phyloP scores from a whole-genome alignment of 108 stramenopile species.

The Nitzschia sp. region DNA sequence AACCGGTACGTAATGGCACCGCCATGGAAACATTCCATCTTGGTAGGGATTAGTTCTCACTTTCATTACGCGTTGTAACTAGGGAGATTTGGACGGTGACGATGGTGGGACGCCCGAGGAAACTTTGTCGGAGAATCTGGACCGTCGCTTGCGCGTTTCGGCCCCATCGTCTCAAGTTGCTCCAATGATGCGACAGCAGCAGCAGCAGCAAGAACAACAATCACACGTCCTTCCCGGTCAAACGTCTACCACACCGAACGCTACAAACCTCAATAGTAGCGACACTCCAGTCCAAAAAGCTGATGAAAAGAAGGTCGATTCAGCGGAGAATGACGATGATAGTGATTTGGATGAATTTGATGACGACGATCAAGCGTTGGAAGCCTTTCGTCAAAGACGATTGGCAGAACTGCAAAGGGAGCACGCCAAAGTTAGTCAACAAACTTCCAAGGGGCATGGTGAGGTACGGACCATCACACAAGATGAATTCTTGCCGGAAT shows the following conservation, averaged over 20 bases:
- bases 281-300: constrained; percentile 4
- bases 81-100: constrained; percentile 44
- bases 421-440: constrained; percentile 57
- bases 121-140: constrained; percentile 63
- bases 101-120: constrained; percentile 57
- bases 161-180: not conserved
- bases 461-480: constrained; percentile 91
- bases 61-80: not conserved
- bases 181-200: not conserved
- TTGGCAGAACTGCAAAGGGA: constrained; percentile 72
- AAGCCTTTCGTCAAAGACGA: constrained; percentile 84
- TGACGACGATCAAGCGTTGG: constrained; percentile 69
- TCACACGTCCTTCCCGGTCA: not conserved
- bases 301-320: constrained; percentile 35
- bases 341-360: constrained; percentile 51
- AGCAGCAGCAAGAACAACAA: not conserved
- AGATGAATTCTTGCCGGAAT: constrained; percentile 95
- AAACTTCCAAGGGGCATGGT: constrained; percentile 95
- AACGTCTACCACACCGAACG: not conserved
- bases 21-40: not conserved
- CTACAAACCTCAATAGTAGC: not conserved
- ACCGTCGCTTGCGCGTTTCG: constrained; percentile 63
- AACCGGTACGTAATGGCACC: constrained; percentile 47
- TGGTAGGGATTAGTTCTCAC: not conserved
- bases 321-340: constrained; percentile 44